A percentile compares a stretch with the other conserved stretches of the same genome.
Evolutionary conservation across 345 rosid genomes (phyloP).

Genomic region (Bruguiera sexangula): DNA sequence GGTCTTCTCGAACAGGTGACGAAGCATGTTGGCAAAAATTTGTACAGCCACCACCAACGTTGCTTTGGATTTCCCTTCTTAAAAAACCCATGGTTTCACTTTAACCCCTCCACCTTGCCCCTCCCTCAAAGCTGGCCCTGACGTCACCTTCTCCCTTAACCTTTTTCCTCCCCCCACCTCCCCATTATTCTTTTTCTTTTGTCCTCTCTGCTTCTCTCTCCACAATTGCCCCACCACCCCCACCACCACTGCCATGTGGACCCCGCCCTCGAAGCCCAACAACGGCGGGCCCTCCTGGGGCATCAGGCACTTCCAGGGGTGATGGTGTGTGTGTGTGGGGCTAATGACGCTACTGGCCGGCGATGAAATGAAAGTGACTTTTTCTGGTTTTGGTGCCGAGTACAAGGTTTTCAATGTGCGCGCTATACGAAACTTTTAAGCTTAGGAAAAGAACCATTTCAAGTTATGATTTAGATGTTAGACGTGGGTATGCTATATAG

Average conservation of each 20-base stretch:
- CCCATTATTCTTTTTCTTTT: constrained; percentile 11
- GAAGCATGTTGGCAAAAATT: neutral
- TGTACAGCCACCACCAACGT: neutral
- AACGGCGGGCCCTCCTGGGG: constrained; percentile 5
- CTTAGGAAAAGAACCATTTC: too few relatives aligned
- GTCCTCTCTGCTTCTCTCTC: constrained; percentile 13
- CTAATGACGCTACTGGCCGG: too few relatives aligned
- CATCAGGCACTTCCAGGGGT: neutral
- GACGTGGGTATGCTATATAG: too few relatives aligned
- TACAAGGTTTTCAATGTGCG: too few relatives aligned
- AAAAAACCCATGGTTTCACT: constrained; percentile 23
- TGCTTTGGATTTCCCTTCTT: too few relatives aligned
- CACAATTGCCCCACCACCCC: constrained; percentile 12
- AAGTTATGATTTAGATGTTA: too few relatives aligned
- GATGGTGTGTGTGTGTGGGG: neutral
- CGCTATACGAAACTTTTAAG: too few relatives aligned
- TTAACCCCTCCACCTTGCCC: constrained; percentile 3
- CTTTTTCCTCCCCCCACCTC: constrained; percentile 2
- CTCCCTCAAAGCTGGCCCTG: constrained; percentile 1
- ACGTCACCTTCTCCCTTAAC: constrained; percentile 9
- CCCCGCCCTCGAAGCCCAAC: constrained; percentile 16
- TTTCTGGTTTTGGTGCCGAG: too few relatives aligned
- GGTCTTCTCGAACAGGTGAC: too few relatives aligned
- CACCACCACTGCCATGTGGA: constrained; percentile 12
- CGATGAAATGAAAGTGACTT: too few relatives aligned